Evolutionary conservation across 306 rosid genomes (phyloP).

Genomic region (Corylus americana): DNA sequence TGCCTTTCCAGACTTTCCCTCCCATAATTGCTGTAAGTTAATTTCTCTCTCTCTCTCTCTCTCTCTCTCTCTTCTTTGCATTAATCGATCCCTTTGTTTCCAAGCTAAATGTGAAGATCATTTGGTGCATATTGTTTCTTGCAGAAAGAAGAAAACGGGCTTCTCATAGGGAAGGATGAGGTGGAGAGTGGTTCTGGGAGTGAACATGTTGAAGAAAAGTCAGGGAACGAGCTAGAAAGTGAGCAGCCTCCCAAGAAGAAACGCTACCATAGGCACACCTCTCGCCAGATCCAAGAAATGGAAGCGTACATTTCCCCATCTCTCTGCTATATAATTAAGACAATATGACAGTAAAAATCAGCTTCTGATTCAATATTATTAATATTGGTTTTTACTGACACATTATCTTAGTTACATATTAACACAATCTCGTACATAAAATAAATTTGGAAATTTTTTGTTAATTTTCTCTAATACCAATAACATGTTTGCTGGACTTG

Average conservation of each 20-base stretch:
- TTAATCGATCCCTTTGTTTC: no score
- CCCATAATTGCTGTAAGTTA: conserved; percentile 44
- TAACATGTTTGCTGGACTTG: conserved; percentile 21
- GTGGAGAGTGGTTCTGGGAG: conserved; percentile 87
- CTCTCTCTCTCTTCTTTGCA: neutral
- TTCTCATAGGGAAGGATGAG: conserved; percentile 69
- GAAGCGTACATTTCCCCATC: conserved; percentile 52
- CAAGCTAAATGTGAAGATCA: neutral
- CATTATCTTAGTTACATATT: no score
- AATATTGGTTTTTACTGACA: no score
- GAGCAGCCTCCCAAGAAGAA: conserved; percentile 67
- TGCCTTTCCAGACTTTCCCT: conserved; percentile 71
- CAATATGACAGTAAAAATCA: no score
- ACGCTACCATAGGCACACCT: conserved; percentile 91
- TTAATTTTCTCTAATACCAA: neutral
- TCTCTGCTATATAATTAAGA: neutral
- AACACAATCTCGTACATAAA: no score
- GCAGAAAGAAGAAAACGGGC: conserved; percentile 80
- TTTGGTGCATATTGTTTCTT: neutral
- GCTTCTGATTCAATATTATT: no score
- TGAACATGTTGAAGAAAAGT: conserved; percentile 73
- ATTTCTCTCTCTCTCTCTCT: no score
- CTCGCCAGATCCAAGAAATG: conserved; percentile 99
- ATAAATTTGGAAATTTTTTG: no score
- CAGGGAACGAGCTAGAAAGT: conserved; percentile 69